phyloP scores from a whole-genome alignment of 2,329 filamentous ascomycete genomes.

The Davidsoniella australis region DNA sequence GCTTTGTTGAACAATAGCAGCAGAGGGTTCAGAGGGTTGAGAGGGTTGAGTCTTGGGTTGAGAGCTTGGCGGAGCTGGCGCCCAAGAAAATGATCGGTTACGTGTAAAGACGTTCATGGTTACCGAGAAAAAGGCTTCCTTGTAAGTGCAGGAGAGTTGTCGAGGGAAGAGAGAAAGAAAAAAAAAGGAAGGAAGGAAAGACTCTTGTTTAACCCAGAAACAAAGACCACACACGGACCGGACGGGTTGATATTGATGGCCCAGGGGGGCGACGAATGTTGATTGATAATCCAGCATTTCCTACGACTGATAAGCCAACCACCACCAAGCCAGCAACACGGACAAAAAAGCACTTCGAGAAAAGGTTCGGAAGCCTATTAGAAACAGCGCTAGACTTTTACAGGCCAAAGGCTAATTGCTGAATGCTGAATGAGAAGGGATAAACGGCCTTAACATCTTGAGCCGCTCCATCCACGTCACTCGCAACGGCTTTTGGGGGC shows the following conservation, averaged over 20 bases:
- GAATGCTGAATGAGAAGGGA: too few relatives aligned
- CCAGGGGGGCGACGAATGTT: not conserved
- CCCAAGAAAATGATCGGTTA: not conserved
- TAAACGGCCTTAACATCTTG: too few relatives aligned
- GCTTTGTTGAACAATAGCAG: not conserved
- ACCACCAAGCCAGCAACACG: not conserved
- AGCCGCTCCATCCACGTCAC: too few relatives aligned
- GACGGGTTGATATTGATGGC: not conserved
- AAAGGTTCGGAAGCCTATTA: too few relatives aligned
- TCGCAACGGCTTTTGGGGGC: too few relatives aligned
- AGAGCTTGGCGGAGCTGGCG: too few relatives aligned
- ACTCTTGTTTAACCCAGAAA: not conserved
- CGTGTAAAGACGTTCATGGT: not conserved
- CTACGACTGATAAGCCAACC: not conserved
- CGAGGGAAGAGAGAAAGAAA: not conserved
- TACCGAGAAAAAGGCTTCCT: too few relatives aligned
- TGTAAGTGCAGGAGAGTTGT: not conserved
- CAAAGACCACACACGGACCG: not conserved
- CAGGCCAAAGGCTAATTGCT: too few relatives aligned
- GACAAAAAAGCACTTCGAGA: too few relatives aligned
- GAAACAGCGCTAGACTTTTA: too few relatives aligned
- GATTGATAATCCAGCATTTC: constrained; percentile 11
- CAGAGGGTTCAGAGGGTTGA: too few relatives aligned
- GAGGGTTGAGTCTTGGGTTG: too few relatives aligned
- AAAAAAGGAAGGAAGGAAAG: not conserved